phyloP scores from a whole-genome alignment of 768 basidiomycete species.

The Grammothele lineata region DNA sequence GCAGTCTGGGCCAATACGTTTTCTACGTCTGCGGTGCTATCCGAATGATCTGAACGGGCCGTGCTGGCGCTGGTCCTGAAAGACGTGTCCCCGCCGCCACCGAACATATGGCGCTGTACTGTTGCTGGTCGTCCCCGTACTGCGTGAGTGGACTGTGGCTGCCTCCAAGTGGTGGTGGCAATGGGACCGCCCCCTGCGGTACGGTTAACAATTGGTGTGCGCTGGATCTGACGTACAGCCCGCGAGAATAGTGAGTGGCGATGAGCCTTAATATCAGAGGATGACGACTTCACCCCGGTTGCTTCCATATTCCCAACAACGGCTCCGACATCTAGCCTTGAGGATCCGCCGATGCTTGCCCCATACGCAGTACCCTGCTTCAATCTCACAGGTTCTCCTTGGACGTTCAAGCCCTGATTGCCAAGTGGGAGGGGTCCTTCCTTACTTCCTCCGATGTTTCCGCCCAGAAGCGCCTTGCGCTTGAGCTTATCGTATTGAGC shows the following conservation, averaged over 20 bases:
- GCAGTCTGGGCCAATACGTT: conserved; percentile 41
- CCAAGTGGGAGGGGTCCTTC: conserved; percentile 7
- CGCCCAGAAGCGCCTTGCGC: conserved; percentile 69
- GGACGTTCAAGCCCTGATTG: conserved; percentile 16
- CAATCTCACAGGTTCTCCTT: conserved; percentile 5
- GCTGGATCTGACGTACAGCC: conserved; percentile 59
- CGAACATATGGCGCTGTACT: conserved; percentile 42
- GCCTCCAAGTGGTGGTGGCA: conserved; percentile 23
- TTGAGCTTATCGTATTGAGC: conserved; percentile 79
- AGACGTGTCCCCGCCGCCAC: conserved; percentile 19
- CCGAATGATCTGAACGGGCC: conserved; percentile 32
- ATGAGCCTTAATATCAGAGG: background rate
- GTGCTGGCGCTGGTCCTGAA: conserved; percentile 22
- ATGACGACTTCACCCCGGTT: conserved; percentile 42
- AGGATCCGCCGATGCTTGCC: conserved; percentile 20
- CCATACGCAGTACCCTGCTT: conserved; percentile 22
- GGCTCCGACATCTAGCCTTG: conserved; percentile 43
- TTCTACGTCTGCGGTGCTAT: conserved; percentile 73
- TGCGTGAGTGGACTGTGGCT: conserved; percentile 28
- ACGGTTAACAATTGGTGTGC: conserved; percentile 61
- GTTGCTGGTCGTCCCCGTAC: conserved; percentile 20
- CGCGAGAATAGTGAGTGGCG: too few species aligned
- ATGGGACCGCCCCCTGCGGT: conserved; percentile 24
- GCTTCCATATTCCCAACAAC: conserved; percentile 66
- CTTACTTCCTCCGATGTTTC: conserved; percentile 6